Percentiles rank a stretch among this genome's conserved stretches.
Evolutionary conservation across 106 monocot genomes (phyloP).

Genomic region (Platanthera zijinensis): DNA sequence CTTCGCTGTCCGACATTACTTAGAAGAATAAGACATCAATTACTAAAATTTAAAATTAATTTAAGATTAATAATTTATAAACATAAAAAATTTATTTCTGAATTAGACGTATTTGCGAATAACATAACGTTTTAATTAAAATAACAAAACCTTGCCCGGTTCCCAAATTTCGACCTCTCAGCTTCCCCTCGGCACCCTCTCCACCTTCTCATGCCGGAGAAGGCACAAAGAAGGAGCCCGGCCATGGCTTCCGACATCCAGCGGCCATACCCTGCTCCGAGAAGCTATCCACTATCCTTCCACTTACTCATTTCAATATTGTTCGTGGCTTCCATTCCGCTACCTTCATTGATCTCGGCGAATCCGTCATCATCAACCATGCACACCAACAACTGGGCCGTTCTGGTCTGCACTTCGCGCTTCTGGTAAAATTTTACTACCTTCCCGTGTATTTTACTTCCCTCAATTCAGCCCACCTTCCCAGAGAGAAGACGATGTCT

Average conservation of each 20-base stretch:
- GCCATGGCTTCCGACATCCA: slow-evolving; percentile 3
- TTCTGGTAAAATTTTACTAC: slow-evolving; percentile 47
- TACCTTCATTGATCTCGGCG: slow-evolving; percentile 5
- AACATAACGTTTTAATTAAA: too few relatives aligned
- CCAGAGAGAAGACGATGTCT: background rate
- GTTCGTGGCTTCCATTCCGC: background rate
- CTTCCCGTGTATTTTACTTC: background rate
- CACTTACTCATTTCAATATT: background rate
- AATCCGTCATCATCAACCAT: slow-evolving; percentile 28
- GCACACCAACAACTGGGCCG: slow-evolving; percentile 98
- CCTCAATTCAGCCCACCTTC: background rate
- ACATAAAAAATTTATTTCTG: too few relatives aligned
- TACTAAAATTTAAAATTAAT: too few relatives aligned
- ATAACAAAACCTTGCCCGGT: too few relatives aligned
- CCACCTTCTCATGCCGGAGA: too few relatives aligned
- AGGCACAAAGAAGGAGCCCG: too few relatives aligned
- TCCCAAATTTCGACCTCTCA: too few relatives aligned
- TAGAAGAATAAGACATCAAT: too few relatives aligned
- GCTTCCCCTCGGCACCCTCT: too few relatives aligned
- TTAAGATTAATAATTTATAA: too few relatives aligned
- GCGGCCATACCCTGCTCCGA: background rate
- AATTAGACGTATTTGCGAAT: too few relatives aligned
- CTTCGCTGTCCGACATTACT: too few relatives aligned
- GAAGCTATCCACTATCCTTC: background rate
- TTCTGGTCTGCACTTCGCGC: slow-evolving; percentile 90